phyloP scores from a whole-genome alignment of 306 rosid species.

The Rosa multiflora region DNA sequence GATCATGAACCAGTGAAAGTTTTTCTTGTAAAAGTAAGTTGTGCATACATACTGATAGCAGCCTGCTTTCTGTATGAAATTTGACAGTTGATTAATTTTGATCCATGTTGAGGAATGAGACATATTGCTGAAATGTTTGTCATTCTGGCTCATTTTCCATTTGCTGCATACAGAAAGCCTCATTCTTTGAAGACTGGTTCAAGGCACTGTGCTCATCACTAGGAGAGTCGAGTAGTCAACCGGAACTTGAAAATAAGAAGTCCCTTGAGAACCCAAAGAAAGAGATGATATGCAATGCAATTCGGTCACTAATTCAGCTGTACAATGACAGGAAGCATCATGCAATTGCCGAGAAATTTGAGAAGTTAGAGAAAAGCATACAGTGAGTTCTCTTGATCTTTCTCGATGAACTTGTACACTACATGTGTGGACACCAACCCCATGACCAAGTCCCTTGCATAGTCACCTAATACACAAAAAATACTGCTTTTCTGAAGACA shows the following conservation, averaged over 20 bases:
- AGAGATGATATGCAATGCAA: conserved; percentile 61
- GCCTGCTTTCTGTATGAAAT: not conserved
- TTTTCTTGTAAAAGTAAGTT: conserved; percentile 74
- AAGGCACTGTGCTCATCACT: conserved; percentile 50
- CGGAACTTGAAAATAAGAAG: conserved; percentile 40
- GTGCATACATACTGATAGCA: not conserved
- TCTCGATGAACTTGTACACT: not conserved
- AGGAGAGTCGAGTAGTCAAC: conserved; percentile 33
- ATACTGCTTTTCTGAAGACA: not conserved
- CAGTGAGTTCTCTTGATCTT: conserved; percentile 11
- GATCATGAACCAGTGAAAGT: conserved; percentile 61
- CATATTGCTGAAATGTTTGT: not conserved
- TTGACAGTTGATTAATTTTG: not conserved
- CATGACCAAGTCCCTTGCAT: not conserved
- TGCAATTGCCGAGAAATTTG: conserved; percentile 59
- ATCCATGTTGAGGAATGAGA: not conserved
- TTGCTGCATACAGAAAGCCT: conserved; percentile 51
- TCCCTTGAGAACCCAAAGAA: conserved; percentile 53
- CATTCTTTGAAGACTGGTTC: conserved; percentile 79
- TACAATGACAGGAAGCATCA: conserved; percentile 48
- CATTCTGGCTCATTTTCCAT: not conserved
- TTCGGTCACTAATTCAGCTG: conserved; percentile 58
- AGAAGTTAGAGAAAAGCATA: conserved; percentile 45
- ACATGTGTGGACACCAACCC: not conserved
- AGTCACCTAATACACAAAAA: not conserved